Conservation (phyloP, 768 basidiomycete genomes). For the Tylopilus intermedius region DNA sequence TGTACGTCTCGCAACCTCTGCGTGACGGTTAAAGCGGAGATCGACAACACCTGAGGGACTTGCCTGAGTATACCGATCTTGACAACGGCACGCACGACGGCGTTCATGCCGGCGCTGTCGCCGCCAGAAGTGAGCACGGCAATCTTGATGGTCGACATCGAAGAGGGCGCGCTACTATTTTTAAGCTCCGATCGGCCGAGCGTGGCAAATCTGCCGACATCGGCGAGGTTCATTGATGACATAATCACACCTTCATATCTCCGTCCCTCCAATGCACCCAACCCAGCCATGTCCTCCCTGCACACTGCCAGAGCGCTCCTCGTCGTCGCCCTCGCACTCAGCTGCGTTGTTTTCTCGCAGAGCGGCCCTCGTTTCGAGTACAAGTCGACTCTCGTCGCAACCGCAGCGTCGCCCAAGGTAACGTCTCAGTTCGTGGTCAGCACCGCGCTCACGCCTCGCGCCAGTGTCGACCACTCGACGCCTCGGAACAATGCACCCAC, state of each 20-base stretch:
- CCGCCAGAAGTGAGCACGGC: conserved; percentile 95
- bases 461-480: conserved; percentile 63
- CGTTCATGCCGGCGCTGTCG: conserved; percentile 98
- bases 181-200: too few species aligned
- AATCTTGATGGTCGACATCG: conserved; percentile 59
- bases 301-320: conserved; percentile 45
- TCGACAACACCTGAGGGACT: conserved; percentile 18
- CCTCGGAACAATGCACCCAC: conserved; percentile 57
- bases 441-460: neutral
- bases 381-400: neutral
- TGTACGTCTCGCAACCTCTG: conserved; percentile 90
- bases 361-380: neutral
- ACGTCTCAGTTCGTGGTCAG: neutral
- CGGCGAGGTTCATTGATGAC: conserved; percentile 3
- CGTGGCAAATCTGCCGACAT: too few species aligned
- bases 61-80: conserved; percentile 89
- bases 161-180: too few species aligned
- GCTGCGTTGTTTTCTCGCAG: conserved; percentile 45
- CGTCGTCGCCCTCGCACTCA: conserved; percentile 46
- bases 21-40: too few species aligned
- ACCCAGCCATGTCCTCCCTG: conserved; percentile 39
- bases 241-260: conserved; percentile 7
- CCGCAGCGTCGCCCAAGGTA: neutral
- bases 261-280: neutral
- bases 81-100: conserved; percentile 89